Conservation (phyloP, 208 protist species). For the Leishmania guyanensis region DNA sequence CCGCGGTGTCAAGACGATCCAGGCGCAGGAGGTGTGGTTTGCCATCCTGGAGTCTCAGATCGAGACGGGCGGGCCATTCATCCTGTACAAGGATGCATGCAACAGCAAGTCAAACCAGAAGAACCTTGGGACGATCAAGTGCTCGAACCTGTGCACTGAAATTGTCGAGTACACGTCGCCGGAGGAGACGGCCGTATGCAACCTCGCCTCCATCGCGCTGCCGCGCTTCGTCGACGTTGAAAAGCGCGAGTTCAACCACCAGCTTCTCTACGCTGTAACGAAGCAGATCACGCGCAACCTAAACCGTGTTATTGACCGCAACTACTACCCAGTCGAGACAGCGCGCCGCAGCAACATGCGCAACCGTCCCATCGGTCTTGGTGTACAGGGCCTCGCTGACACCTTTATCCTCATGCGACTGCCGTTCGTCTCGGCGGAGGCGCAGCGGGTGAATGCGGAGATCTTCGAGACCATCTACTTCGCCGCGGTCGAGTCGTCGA, state of each 20-base stretch:
- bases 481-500: conserved; percentile 88
- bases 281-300: conserved; percentile 96
- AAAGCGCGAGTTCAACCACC: conserved; percentile 86
- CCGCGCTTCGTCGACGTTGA: conserved; percentile 94
- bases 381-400: conserved; percentile 99
- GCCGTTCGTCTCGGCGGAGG: conserved; percentile 94
- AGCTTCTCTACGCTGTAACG: conserved; percentile 90
- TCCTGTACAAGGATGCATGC: conserved; percentile 99
- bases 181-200: conserved; percentile 99
- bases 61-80: conserved; percentile 99
- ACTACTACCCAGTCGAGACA: conserved; percentile 98
- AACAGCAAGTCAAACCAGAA: conserved; percentile 99
- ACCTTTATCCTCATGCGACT: conserved; percentile 95
- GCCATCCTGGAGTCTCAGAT: conserved; percentile 98
- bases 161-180: conserved; percentile 98
- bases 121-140: conserved; percentile 99
- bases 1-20: conserved; percentile 81
- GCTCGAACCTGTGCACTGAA: conserved; percentile 99
- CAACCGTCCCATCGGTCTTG: conserved; percentile 98
- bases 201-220: conserved; percentile 98
- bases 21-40: conserved; percentile 99
- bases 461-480: conserved; percentile 99
- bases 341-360: conserved; percentile 95
- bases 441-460: conserved; percentile 95
- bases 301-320: conserved; percentile 99